Base-by-base conservation (phyloP, 176 grass and related monocot species). In the Melocanna baccifera region DNA sequence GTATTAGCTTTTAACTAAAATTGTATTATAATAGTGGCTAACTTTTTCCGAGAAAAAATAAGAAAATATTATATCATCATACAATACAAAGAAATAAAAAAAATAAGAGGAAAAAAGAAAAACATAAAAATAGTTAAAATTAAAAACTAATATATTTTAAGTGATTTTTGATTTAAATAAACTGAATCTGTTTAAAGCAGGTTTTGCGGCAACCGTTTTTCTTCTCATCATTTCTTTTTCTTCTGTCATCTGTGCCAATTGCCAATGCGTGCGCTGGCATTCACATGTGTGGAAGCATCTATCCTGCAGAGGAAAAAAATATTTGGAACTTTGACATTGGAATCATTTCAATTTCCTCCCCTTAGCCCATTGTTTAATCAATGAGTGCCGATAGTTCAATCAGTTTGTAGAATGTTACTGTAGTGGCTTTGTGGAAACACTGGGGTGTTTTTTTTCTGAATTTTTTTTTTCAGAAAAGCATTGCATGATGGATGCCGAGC, bases 251-350 rank as follows among this genome's bases (percentile, higher is more conserved):
- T 43, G 18, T 81, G 82, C 39, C 71, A 85, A 4, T 70, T 40
- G 55, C 69, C 69, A 30, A 20, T 32, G n/a, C 12, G 53, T 71
- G 73, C 34, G 74, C 65, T 80, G 82, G 56, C 57, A 34, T 13
- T 1, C 45, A 29, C 81, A 82, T 82, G 83, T 82, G 88, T 86
- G 77, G 78, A 82, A 90, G 37, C 83, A 86, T 86, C 72, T 71
- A 19, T 76, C 86, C 66, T 83, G 71, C 28, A 42, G 23, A 26
- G 2, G 47, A 57, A 20, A 58, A 46, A 23, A 19, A 52, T 23
- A 6, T 15, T 61, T 68, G 22, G 4, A n/a, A 75, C 41, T 81
- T 80, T 85, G 87, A 85, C 82, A 42, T 62, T 30, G 45, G 18
- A 83, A 48, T 32, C 53, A 32, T 61, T 3, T 78, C 58, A 9